A percentile compares a stretch with the other conserved stretches of the same genome.
Conservation (phyloP, 1,139 yeast species). For the Saccharomyces uvarum region DNA sequence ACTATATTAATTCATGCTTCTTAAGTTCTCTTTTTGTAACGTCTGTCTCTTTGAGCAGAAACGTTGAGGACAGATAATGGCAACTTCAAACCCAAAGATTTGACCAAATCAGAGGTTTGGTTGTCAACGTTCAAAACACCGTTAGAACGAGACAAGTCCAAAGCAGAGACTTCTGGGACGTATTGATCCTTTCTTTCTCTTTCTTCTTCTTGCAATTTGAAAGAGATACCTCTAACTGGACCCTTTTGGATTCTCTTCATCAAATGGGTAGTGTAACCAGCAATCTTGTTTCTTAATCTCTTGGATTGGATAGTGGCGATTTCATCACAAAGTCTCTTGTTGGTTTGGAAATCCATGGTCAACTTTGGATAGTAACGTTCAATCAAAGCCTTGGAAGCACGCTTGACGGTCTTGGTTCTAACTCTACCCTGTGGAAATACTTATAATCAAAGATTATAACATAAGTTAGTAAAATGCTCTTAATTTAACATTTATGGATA, state of each 20-base stretch:
- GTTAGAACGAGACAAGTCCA: slow-evolving; percentile 94
- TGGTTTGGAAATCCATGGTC: slow-evolving; percentile 98
- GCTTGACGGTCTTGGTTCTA: slow-evolving; percentile 99
- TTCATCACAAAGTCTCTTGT: slow-evolving; percentile 98
- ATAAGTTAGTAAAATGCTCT: slow-evolving; percentile 14
- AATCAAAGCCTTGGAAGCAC: slow-evolving; percentile 99
- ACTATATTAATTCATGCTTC: slow-evolving; percentile 5
- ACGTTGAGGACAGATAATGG: slow-evolving; percentile 88
- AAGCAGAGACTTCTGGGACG: slow-evolving; percentile 99
- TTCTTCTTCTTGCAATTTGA: slow-evolving; percentile 99
- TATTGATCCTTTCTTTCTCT: slow-evolving; percentile 99
- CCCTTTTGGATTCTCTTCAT: slow-evolving; percentile 99
- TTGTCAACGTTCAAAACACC: slow-evolving; percentile 96
- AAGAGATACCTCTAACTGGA: slow-evolving; percentile 99
- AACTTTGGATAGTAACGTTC: slow-evolving; percentile 99
- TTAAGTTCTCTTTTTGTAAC: slow-evolving; percentile 93
- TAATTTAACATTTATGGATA: not conserved
- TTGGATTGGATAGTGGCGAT: slow-evolving; percentile 98
- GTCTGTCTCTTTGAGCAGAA: slow-evolving; percentile 90
- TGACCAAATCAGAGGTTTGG: slow-evolving; percentile 95
- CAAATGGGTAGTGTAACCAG: slow-evolving; percentile 99
- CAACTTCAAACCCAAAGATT: slow-evolving; percentile 92
- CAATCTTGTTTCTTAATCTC: slow-evolving; percentile 99
- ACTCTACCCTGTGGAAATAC: slow-evolving; percentile 69
- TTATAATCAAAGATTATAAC: slow-evolving; percentile 4